Evolutionary conservation across 805 yeast genomes (phyloP), one percentile per base, ranked within the genome.

Genomic region (Kazachstania martiniae): DNA sequence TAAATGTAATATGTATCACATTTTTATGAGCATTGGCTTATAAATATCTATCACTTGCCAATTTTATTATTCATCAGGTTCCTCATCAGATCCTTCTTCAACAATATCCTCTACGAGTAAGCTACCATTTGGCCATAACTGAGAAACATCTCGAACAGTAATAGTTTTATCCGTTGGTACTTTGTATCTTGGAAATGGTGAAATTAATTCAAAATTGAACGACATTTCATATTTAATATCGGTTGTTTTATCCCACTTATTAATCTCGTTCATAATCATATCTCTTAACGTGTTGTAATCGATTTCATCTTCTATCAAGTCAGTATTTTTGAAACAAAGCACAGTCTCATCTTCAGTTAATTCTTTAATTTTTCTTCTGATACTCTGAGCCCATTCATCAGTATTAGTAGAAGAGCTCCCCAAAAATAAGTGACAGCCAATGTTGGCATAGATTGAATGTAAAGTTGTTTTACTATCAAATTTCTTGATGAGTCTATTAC

Each of bases 91-190:
- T 1, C 48, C 56, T 1, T 58, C 58, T 5, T 46, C 59, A 12
- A 51, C 43, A 4, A 55, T 37, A 3, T 50, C 56, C 42, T 75
- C 81, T 4, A 75, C 68, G 32, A 78, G 53, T 17, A 80, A 43
- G 40, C 71, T 77, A 2, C 86, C 86, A 44, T 66, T 77, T n/a
- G 91, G 91, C 69, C 71, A 75, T n/a, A 80, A 48, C 23, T 67
- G 59, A 1, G 57, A 43, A 23, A 63, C 63, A 21, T 70, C 68
- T 19, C 46, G 48, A 5, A 80, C 51, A 2, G 33, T 17, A 13
- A 37, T 33, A 0, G 48, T 44, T 10, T 47, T 37, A 19, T 58
- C 59, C 4, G 45, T 37, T 4, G 59, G 63, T 12, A 81, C 51
- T n/a, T 58, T 54, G 28, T 53, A 62, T 39, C 83, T 66, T 4